Base-by-base conservation (phyloP, 2,329 filamentous ascomycete species). In the Didymella pomorum region DNA sequence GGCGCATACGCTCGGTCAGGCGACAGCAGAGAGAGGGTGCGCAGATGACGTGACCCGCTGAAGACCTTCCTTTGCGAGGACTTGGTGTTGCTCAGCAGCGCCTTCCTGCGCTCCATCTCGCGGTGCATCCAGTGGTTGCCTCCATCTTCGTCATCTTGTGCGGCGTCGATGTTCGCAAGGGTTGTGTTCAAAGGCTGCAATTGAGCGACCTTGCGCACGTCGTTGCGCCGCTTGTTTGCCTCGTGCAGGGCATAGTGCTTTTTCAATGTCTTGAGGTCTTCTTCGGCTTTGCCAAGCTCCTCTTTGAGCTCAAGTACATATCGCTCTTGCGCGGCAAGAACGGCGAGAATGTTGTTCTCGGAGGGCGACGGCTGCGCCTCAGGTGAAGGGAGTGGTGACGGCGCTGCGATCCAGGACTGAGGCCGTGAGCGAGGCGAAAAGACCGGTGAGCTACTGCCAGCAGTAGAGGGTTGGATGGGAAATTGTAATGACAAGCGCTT, bases 321-420 rank as follows among this genome's bases (percentile, higher is more conserved):
- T 56, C 95, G 86, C 79, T 99, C 95, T 79, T 98, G 93, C 14
- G 92, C 89, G 43, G 95, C 95, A 69, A 99, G 90, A 56, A 93
- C 90, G 61, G 92, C 93, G 65, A 99, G 88, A 70, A 97, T 91
- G 62, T 75, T 78, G 44, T 66, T 69, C 54, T 77, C 74, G 31
- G 73, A 66, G 29, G 71, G 67, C 14, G 72, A 56, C 41, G 66
- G 53, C 31, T 63, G 37, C 26, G 62, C 44, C 45, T 74, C 73
- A 9, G 71, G 67, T 11, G 75, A 71, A 9, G 64, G 64, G 7
- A 68, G 59, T 7, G 70, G 61, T 60, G 76, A 66, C 51, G 70
- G 41, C 44, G 74, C 60, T 62, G 76, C 61, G 57, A 79, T 59
- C 70, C 76, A 78, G 23, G 77, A 79, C 43, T 75, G 73, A 5